Conservation (phyloP, 176 grass and related monocot genomes). For the Elymus sibiricus region DNA sequence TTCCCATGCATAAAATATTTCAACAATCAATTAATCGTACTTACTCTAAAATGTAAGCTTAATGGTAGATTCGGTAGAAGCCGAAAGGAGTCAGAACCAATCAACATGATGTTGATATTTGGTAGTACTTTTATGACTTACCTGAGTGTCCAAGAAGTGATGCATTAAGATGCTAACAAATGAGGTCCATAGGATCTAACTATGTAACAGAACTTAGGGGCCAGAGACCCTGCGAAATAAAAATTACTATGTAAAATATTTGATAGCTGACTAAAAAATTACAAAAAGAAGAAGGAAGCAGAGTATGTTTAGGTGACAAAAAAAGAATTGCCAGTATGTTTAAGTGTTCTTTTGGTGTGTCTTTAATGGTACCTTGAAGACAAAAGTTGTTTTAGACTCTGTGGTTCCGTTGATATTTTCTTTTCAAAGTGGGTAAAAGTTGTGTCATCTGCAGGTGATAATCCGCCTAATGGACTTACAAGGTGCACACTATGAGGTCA, state of each 20-base stretch:
- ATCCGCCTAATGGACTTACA: slow-evolving; percentile 72
- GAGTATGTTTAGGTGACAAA: background rate
- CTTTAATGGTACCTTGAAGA: background rate
- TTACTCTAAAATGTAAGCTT: background rate
- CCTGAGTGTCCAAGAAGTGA: background rate
- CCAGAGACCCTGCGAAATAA: background rate
- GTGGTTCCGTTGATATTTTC: slow-evolving; percentile 8
- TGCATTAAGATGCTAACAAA: background rate
- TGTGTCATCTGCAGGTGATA: slow-evolving; percentile 52
- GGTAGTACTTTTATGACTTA: background rate
- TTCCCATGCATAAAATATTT: background rate
- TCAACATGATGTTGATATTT: background rate
- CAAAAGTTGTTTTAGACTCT: background rate
- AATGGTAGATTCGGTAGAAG: background rate
- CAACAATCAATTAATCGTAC: background rate
- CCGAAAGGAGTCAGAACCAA: background rate
- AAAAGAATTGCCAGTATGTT: too few relatives aligned
- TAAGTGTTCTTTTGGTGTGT: too few relatives aligned
- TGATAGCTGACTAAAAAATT: background rate
- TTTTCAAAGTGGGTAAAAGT: background rate
- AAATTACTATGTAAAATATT: background rate
- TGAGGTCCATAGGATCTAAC: background rate
- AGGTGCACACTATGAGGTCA: slow-evolving; percentile 87
- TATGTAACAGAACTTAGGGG: background rate
- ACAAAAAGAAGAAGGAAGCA: background rate